A percentile compares a stretch with the other conserved stretches of the same genome.
Conservation (phyloP, 306 rosid species). For the Begonia peltatifolia region DNA sequence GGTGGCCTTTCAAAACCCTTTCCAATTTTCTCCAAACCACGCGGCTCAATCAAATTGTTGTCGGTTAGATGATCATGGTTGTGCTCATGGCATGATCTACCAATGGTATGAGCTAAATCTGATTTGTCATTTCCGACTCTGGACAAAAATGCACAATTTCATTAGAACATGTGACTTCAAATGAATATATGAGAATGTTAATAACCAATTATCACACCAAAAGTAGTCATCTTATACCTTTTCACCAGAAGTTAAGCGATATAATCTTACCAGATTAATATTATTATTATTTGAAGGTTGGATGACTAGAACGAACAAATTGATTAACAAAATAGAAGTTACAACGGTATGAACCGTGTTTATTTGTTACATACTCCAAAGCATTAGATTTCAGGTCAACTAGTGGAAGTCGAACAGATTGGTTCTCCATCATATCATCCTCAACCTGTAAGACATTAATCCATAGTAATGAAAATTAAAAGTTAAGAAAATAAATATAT, state of each 20-base stretch:
- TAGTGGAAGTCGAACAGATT: slow-evolving; percentile 19
- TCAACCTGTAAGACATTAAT: slow-evolving; percentile 39
- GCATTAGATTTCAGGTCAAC: slow-evolving; percentile 27
- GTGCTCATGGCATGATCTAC: slow-evolving; percentile 42
- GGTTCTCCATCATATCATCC: slow-evolving; percentile 24
- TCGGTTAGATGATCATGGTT: slow-evolving; percentile 27
- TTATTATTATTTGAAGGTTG: too few species aligned
- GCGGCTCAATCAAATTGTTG: slow-evolving; percentile 29
- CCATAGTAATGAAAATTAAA: slow-evolving; percentile 6
- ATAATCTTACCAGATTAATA: too few species aligned
- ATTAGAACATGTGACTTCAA: too few species aligned
- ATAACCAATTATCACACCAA: too few species aligned
- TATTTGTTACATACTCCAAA: slow-evolving; percentile 26
- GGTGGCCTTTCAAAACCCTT: slow-evolving; percentile 21
- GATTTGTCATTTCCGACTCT: slow-evolving; percentile 37
- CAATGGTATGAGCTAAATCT: slow-evolving; percentile 32
- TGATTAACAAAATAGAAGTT: too few species aligned
- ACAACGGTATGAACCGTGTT: too few species aligned
- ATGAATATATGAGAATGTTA: too few species aligned
- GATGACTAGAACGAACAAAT: too few species aligned
- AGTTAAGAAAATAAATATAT: neutral
- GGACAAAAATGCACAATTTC: slow-evolving; percentile 3
- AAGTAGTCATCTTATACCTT: too few species aligned
- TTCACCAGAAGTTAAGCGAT: too few species aligned
- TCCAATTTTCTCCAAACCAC: slow-evolving; percentile 27